Base-by-base conservation (phyloP, 2,329 filamentous ascomycete genomes). In the Botryotinia calthae region DNA sequence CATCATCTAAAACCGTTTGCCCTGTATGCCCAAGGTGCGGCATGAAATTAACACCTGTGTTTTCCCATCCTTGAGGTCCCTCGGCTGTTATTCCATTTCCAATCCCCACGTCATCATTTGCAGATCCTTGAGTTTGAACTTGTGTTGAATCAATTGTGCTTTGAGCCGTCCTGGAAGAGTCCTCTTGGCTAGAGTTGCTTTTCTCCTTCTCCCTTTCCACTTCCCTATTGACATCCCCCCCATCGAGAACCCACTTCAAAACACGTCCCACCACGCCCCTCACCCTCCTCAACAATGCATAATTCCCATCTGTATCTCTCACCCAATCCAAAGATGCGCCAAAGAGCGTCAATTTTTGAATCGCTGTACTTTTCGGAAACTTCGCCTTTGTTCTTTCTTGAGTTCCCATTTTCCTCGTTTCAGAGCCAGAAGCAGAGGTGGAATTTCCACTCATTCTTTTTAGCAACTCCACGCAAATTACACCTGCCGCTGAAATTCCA, bases 301-400 rank as follows among this genome's bases (percentile, higher is more conserved):
- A 79, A 51, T 81, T 80, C 0, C 79, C 79, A 71, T 80, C 78
- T 12, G 79, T 80, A 12, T 76, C 76, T 10, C 79, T 71, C 4
- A 79, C 76, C 79, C 79, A 81, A 69, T 80, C 78, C 16, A 80
- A 68, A 64, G 79, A 81, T 2, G 76, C 78, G 16, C 77, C 77
- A 66, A 80, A 80, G 12, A 80, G 70, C 1, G 78, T 80, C 31
- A 80, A 59, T 73, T 78, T 79, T 67, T 80, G 78, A 46, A 80
- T 78, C 7, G 77, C 76, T 18, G 77, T 75, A 12, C 77, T 78
- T 31, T 77, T 78, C 16, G 78, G 75, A 69, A 79, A 77, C n/a
- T 67, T 44, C 7, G 76, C 48, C 61, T 31, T 46, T 16, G 7
- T 22, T 22, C 37, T 62, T 20, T 51, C 20, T 22, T 61, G 31